Evolutionary conservation across 345 rosid genomes (phyloP).

Genomic region (Jatropha curcas): DNA sequence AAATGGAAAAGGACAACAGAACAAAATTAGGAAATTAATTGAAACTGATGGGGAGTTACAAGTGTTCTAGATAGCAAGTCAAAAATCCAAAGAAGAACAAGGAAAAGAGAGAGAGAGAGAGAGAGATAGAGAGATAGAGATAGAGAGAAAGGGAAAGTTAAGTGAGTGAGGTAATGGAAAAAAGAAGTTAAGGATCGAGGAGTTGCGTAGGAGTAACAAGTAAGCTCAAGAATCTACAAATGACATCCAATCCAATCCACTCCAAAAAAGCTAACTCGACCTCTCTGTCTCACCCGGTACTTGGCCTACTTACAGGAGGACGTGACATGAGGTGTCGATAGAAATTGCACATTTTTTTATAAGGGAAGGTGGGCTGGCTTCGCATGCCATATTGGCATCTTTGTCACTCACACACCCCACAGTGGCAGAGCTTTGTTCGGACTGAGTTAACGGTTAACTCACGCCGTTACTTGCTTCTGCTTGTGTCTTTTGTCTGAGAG

Average conservation of each 20-base stretch:
- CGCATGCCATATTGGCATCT: too few relatives aligned
- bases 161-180: not conserved
- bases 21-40: not conserved
- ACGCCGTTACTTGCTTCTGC: too few relatives aligned
- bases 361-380: too few relatives aligned
- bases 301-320: too few relatives aligned
- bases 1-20: not conserved
- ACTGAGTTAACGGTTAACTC: too few relatives aligned
- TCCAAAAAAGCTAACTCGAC: not conserved
- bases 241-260: not conserved
- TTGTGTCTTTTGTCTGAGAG: too few relatives aligned
- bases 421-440: too few relatives aligned
- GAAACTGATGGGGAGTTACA: not conserved
- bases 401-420: too few relatives aligned
- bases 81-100: not conserved
- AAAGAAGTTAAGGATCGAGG: not conserved
- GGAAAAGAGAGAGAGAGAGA: not conserved
- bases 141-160: not conserved
- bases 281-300: too few relatives aligned
- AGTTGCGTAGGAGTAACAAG: not conserved
- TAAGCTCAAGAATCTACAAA: not conserved
- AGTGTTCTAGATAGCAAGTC: not conserved
- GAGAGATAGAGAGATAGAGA: not conserved
- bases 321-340: too few relatives aligned
- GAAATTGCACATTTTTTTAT: too few relatives aligned